These are phyloP conservation scores for Saccharomycopsis javanensis DNA, from an alignment of 805 yeast genomes.

Conservation along the genomic window DNA sequence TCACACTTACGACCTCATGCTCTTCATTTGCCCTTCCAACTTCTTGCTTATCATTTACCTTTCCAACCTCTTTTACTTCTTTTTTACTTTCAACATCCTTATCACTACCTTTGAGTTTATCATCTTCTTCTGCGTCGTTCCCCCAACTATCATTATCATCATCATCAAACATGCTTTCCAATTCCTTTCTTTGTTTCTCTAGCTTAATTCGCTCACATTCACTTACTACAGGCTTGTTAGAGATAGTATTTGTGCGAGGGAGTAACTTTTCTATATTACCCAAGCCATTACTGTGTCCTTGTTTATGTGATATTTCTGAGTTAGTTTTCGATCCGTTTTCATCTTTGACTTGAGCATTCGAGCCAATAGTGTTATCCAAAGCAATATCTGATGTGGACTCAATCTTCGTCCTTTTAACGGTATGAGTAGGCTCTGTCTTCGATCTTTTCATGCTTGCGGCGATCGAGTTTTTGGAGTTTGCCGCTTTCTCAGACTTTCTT, in stretches of 20 bases:
- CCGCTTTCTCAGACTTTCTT: background rate
- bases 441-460: background rate
- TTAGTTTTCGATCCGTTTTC: background rate
- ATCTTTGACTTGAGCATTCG: background rate
- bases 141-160: slow-evolving; percentile 15
- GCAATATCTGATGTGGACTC: background rate
- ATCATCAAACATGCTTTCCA: slow-evolving; percentile 19
- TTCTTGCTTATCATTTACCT: background rate
- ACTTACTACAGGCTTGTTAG: background rate
- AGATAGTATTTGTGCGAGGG: background rate
- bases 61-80: background rate
- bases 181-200: slow-evolving; percentile 8
- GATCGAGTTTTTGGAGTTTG: background rate
- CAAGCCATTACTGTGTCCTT: slow-evolving; percentile 3
- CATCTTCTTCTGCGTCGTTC: too few species aligned
- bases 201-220: background rate
- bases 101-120: too few species aligned
- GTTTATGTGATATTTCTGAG: slow-evolving; percentile 10
- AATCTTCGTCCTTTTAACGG: background rate
- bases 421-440: slow-evolving; percentile 1
- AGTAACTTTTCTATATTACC: too few species aligned
- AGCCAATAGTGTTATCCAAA: background rate
- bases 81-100: slow-evolving; percentile 2
- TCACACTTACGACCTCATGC: slow-evolving; percentile 22
- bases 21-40: slow-evolving; percentile 21